Conservation (phyloP, 805 yeast genomes). For the Clavispora santaluciae region DNA sequence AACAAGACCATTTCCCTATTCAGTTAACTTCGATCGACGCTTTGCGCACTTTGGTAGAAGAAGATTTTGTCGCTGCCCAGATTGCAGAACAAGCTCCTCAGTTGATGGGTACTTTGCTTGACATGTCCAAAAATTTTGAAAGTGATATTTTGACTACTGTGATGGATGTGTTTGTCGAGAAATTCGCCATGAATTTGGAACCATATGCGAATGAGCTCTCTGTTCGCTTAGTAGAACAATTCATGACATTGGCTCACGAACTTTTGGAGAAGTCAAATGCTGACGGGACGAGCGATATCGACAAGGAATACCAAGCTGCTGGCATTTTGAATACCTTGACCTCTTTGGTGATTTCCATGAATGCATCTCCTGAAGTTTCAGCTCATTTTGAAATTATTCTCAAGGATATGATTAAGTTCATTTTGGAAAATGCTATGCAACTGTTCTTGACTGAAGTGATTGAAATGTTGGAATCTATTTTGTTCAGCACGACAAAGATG, state of each 20-base stretch:
- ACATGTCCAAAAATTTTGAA: conserved; percentile 41
- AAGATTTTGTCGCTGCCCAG: conserved; percentile 37
- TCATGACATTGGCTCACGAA: conserved; percentile 65
- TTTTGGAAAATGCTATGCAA: conserved; percentile 37
- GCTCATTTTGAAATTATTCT: conserved; percentile 29
- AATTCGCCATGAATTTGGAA: conserved; percentile 37
- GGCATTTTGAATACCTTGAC: conserved; percentile 40
- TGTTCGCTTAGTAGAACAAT: conserved; percentile 63
- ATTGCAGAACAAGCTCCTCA: conserved; percentile 42
- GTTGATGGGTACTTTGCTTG: conserved; percentile 39
- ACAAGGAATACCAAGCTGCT: conserved; percentile 41
- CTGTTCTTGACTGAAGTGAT: conserved; percentile 34
- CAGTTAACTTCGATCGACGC: conserved; percentile 52
- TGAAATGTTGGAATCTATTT: conserved; percentile 47
- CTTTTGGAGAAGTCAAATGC: conserved; percentile 24
- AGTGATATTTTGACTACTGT: conserved; percentile 40
- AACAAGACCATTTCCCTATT: conserved; percentile 43
- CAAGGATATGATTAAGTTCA: conserved; percentile 28
- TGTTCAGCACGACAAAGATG: conserved; percentile 50
- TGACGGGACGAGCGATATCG: conserved; percentile 16
- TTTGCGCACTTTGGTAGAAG: conserved; percentile 40
- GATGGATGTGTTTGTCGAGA: conserved; percentile 43
- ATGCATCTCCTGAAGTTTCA: conserved; percentile 35
- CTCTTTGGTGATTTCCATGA: conserved; percentile 41
- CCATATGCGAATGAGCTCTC: conserved; percentile 55